Percentiles rank a stretch among this genome's conserved stretches.
Conservation (phyloP, 768 basidiomycete species). For the Leccinellum luteum region DNA sequence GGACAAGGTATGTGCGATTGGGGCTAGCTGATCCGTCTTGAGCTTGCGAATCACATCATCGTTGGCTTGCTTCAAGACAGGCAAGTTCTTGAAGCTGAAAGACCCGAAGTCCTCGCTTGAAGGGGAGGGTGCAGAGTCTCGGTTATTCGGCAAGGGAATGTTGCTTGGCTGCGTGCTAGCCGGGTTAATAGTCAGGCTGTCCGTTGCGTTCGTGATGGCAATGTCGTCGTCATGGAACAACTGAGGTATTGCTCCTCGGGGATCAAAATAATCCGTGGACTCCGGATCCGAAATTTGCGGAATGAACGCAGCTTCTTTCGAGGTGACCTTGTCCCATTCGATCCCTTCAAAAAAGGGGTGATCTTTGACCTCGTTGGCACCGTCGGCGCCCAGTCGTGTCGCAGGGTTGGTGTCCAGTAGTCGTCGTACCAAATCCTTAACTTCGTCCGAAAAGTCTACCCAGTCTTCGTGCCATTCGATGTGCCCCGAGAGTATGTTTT, state of each 20-base stretch:
- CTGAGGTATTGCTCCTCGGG: slow-evolving; percentile 88
- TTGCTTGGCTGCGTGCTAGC: slow-evolving; percentile 12
- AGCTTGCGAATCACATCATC: slow-evolving; percentile 97
- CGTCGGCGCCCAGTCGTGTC: slow-evolving; percentile 78
- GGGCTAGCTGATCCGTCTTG: slow-evolving; percentile 84
- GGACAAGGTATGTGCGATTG: slow-evolving; percentile 69
- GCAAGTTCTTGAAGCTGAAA: slow-evolving; percentile 97
- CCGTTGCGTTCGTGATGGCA: slow-evolving; percentile 47
- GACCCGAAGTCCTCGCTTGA: slow-evolving; percentile 92
- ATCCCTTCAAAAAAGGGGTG: slow-evolving; percentile 90
- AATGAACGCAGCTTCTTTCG: slow-evolving; percentile 89
- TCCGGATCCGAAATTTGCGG: slow-evolving; percentile 94
- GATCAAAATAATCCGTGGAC: slow-evolving; percentile 99
- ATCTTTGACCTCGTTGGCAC: slow-evolving; percentile 88
- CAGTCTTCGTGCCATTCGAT: slow-evolving; percentile 97
- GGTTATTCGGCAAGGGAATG: slow-evolving; percentile 34
- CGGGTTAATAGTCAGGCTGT: slow-evolving; percentile 38
- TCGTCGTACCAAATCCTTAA: slow-evolving; percentile 85
- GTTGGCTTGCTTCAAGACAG: slow-evolving; percentile 94
- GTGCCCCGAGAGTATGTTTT: slow-evolving; percentile 93
- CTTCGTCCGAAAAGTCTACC: slow-evolving; percentile 81
- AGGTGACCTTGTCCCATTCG: slow-evolving; percentile 91
- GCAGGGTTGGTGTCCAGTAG: slow-evolving; percentile 80
- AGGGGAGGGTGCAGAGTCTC: slow-evolving; percentile 47
- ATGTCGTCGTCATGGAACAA: slow-evolving; percentile 89